Base-by-base conservation (phyloP, 257 asterid genomes). In the Capsicum rhomboideum region DNA sequence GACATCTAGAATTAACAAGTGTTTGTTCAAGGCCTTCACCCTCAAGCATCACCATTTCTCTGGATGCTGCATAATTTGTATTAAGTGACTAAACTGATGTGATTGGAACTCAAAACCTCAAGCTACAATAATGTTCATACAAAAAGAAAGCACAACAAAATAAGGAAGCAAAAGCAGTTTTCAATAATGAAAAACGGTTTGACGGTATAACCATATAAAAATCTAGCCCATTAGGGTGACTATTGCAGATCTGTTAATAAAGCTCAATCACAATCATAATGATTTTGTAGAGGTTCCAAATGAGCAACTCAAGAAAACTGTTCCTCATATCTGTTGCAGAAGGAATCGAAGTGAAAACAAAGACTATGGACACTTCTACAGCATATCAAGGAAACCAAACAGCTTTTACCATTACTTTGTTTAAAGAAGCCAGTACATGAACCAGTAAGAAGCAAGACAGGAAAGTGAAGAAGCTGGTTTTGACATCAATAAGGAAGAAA, bases 1-100 rank as follows among this genome's bases (percentile, higher is more conserved):
- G 98, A 89, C 98, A 94, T 88, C 97, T 93, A 67, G 98, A 94
- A 40, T 89, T 92, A 79, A 82, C 87, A 83, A 95, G 95, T 83
- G 87, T 90, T 84, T 87, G 91, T 86, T 89, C 92, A 61, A 95
- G 91, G 89, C 93, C 93, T 88, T 89, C 90, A 83, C 84, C 83
- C 84, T 86, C 91, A 8, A 85, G 77, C 87, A 68, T 81, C 87
- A 82, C 85, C 83, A 85, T 84, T 68, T 88, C 90, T 80, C 74
- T 83, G 71, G 92, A 90, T 80, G 89, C 98, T 92, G 88, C 87
- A 83, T 10, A 83, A 78, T 46, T 55, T 85, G 85, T 61, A 63
- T 59, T 4, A 49, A 21, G 50, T 54, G 6, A 69, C 54, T 20
- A 63, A n/a, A 63, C n/a, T 82, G 40, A 72, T 28, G 56, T 69